Base-by-base conservation (phyloP, 495 filamentous ascomycete species). In the Sabuloglossum arenarium region DNA sequence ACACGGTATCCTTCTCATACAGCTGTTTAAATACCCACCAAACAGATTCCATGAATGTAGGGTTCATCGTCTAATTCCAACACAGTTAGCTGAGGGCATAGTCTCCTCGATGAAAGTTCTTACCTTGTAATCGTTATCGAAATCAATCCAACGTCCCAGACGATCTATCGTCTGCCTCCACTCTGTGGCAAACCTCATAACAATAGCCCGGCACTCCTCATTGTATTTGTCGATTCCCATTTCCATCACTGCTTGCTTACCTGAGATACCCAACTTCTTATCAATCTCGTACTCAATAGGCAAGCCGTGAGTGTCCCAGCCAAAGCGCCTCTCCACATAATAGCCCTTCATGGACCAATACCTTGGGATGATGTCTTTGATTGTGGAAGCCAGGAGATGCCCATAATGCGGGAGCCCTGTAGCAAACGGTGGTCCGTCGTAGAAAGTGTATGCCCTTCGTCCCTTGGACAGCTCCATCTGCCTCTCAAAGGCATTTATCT, bases 301-400 rank as follows among this genome's bases (percentile, higher is more conserved):
- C 25, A 98, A 71, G 56, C 91, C 91, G 66, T 98, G 91, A 19
- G 91, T 96, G 65, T 98, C 91, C 91, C 80, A 84, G 42, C 80
- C 80, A 61, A 84, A 84, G 39, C 80, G 69, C 52, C 76, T 69
- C 62, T 76, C 75, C 16, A 97, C 90, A 71, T 90, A 81, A 63
- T 81, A 80, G 12, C 91, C 91, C 68, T 93, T 94, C 88, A 94
- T 95, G 32, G 88, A 88, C 91, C 91, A 97, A 66, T 95, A 97
- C 60, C 89, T 71, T 0, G 90, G 89, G 61, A 97, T 91, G 58
- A 96, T 88, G 67, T 97, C 91, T 65, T 98, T 97, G 69, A 96
- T 94, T 19, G 91, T 96, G 24, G 89, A 95, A 21, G 90, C 85
- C 57, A 98, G 79, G 42, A 98, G 72, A 70, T 97, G 91, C 62